phyloP scores from a whole-genome alignment of 176 grass and related monocot species.

The Phoenix dactylifera region DNA sequence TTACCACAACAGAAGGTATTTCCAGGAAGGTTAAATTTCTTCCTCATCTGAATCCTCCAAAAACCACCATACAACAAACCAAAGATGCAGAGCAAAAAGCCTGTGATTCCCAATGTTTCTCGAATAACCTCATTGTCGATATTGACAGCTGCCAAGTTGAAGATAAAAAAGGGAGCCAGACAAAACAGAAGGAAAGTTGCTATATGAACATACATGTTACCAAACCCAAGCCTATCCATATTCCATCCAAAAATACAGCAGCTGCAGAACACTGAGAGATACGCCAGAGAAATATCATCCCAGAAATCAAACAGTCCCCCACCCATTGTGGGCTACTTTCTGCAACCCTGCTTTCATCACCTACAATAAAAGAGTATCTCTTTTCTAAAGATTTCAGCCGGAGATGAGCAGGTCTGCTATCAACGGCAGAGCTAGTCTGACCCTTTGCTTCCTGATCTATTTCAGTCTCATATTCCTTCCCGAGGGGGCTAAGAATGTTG shows the following conservation, averaged over 20 bases:
- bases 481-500: constrained; percentile 58
- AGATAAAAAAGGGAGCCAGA: constrained; percentile 74
- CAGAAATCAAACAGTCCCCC: constrained; percentile 45
- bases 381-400: constrained; percentile 33
- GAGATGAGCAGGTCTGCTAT: not conserved
- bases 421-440: not conserved
- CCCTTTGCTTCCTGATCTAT: constrained; percentile 28
- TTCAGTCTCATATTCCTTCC: constrained; percentile 55
- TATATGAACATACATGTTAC: constrained; percentile 73
- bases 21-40: constrained; percentile 41
- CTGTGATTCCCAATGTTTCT: constrained; percentile 39
- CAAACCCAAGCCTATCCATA: constrained; percentile 47
- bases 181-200: constrained; percentile 69
- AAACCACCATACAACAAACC: constrained; percentile 78
- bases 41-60: constrained; percentile 85
- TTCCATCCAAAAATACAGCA: constrained; percentile 89
- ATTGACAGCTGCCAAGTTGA: constrained; percentile 70
- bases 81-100: constrained; percentile 44
- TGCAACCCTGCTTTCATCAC: not conserved
- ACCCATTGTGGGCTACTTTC: constrained; percentile 28
- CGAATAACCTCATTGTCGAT: constrained; percentile 38
- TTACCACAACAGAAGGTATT: constrained; percentile 43
- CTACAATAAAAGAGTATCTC: constrained; percentile 32
- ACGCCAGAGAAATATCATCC: constrained; percentile 67
- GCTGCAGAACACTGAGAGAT: constrained; percentile 69